Conservation (phyloP, 208 protist species). For the Entamoeba moshkovskii region DNA sequence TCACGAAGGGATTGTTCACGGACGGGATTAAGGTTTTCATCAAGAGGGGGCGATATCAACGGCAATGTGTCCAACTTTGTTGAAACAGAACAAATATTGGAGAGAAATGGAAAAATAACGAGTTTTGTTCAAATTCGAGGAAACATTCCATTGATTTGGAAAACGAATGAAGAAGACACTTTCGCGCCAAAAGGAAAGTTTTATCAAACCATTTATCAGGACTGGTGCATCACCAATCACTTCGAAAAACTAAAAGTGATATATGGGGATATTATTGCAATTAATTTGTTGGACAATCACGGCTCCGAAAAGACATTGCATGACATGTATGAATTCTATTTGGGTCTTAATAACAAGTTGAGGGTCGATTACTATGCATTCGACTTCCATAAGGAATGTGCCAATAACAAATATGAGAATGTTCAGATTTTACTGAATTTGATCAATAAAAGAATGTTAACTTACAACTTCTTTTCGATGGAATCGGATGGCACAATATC, state of each 20-base stretch:
- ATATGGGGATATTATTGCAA: background rate
- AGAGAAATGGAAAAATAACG: background rate
- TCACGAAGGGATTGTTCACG: conserved; percentile 30
- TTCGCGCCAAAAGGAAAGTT: background rate
- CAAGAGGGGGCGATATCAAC: conserved; percentile 39
- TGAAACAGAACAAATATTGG: conserved; percentile 53
- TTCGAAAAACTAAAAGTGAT: background rate
- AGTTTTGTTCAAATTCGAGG: conserved; percentile 32
- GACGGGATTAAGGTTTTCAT: conserved; percentile 44
- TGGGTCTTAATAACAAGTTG: background rate
- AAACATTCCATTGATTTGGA: conserved; percentile 45
- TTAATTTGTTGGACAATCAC: background rate
- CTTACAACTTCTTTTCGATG: background rate
- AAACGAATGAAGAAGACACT: conserved; percentile 21
- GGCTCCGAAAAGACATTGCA: background rate
- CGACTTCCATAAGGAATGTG: conserved; percentile 23
- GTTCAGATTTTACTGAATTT: background rate
- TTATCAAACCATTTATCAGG: background rate
- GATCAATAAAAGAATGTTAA: background rate
- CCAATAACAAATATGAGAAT: conserved; percentile 16
- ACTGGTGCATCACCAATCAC: background rate
- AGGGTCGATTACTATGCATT: background rate
- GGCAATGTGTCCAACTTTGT: conserved; percentile 52
- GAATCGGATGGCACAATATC: background rate
- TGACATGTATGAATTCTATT: background rate